phyloP scores from a whole-genome alignment of 2,329 filamentous ascomycete genomes.

The Cercospora nicotianae region DNA sequence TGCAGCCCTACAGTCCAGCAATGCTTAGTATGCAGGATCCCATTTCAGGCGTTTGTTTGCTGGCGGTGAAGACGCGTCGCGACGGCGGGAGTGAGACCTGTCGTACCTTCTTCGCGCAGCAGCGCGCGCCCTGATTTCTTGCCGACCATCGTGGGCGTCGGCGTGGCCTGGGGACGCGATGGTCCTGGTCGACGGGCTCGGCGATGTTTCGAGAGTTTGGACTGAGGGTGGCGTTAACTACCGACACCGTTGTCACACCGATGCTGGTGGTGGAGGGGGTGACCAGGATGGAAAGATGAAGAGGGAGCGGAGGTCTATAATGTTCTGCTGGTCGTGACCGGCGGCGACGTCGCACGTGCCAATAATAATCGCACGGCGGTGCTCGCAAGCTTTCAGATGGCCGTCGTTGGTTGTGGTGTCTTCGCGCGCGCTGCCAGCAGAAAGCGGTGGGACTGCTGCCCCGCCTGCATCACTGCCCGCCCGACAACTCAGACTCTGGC shows the following conservation, averaged over 20 bases:
- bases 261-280: background rate
- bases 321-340: background rate
- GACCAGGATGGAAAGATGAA: background rate
- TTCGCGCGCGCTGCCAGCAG: background rate
- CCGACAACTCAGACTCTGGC: background rate
- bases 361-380: background rate
- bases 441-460: background rate
- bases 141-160: slow-evolving; percentile 54
- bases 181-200: background rate
- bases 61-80: slow-evolving; percentile 22
- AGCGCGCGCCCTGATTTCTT: slow-evolving; percentile 66
- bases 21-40: slow-evolving; percentile 29
- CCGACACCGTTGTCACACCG: background rate
- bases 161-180: background rate
- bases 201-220: slow-evolving; percentile 5
- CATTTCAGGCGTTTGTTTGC: slow-evolving; percentile 22
- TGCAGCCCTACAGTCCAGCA: slow-evolving; percentile 67
- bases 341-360: background rate
- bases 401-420: background rate
- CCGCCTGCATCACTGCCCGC: background rate
- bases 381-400: background rate
- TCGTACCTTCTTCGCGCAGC: slow-evolving; percentile 59
- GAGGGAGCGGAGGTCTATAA: background rate
- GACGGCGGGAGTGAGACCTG: slow-evolving; percentile 13
- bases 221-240: background rate